phyloP scores from a whole-genome alignment of 192 early-diverging fungal genomes.

The Rhizoclosmatium sp. region DNA sequence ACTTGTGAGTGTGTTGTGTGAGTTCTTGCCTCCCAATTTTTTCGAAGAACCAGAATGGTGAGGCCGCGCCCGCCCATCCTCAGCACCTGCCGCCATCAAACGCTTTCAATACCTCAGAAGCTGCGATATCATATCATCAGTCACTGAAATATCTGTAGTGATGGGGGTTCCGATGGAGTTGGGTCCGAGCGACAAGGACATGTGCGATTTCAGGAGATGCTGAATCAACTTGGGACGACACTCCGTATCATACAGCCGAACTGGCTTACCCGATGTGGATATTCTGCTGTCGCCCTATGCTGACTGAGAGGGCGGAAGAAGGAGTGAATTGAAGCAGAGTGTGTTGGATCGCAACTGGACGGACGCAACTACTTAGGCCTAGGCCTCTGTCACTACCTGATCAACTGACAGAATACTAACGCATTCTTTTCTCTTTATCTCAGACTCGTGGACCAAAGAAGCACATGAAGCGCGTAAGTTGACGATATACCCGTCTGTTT shows the following conservation, averaged over 20 bases:
- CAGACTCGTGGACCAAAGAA: conserved; percentile 98
- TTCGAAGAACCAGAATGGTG: not conserved
- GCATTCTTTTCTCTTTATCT: not conserved
- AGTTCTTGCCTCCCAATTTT: not conserved
- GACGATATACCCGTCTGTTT: not conserved
- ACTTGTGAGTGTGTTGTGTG: not conserved
- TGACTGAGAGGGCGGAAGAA: not conserved
- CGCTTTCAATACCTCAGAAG: too few species aligned
- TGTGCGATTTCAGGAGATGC: too few species aligned
- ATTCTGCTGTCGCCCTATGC: not conserved
- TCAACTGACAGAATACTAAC: not conserved
- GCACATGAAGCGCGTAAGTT: conserved; percentile 95
- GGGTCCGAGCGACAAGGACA: too few species aligned
- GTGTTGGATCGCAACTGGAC: not conserved
- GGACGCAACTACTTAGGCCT: not conserved
- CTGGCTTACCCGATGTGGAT: not conserved
- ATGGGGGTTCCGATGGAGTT: too few species aligned
- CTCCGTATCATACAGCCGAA: not conserved
- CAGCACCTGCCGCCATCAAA: too few species aligned
- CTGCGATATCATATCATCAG: too few species aligned
- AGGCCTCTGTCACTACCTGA: not conserved
- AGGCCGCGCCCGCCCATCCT: too few species aligned
- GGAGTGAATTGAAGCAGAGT: not conserved
- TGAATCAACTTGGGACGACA: too few species aligned
- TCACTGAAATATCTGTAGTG: too few species aligned